Conservation (phyloP, 768 basidiomycete species). For the Daedalea quercina region DNA sequence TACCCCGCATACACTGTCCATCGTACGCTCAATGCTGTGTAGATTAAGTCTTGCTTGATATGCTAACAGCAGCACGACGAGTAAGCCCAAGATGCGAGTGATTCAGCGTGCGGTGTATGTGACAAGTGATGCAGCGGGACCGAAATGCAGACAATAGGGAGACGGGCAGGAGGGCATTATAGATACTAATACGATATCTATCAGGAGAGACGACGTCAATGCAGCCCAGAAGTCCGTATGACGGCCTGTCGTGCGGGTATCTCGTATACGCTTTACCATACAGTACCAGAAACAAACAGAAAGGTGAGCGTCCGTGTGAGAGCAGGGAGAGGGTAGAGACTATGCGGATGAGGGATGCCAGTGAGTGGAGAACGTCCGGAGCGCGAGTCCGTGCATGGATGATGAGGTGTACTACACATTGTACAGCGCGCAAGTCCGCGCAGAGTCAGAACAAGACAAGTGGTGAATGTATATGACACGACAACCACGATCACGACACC, state of each 20-base stretch:
- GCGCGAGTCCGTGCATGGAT: not conserved
- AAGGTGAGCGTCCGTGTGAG: not conserved
- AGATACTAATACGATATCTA: not conserved
- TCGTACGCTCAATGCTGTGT: too few relatives aligned
- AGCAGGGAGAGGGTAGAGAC: not conserved
- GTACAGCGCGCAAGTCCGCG: not conserved
- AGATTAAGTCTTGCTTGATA: too few relatives aligned
- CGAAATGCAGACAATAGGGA: not conserved
- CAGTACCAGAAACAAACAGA: not conserved
- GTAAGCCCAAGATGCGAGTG: too few relatives aligned
- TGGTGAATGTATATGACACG: not conserved
- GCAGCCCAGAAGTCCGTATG: not conserved
- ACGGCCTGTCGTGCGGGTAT: not conserved
- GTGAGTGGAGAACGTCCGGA: not conserved
- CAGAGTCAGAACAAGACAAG: not conserved
- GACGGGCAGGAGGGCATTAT: too few relatives aligned
- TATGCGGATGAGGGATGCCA: not conserved
- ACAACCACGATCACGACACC: slow-evolving; percentile 1
- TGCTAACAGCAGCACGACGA: too few relatives aligned
- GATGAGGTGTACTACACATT: not conserved
- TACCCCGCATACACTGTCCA: too few relatives aligned
- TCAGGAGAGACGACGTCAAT: not conserved
- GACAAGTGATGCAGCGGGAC: not conserved
- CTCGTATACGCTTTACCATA: not conserved
- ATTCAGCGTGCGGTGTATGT: not conserved